A percentile compares a stretch with the other conserved stretches of the same genome.
These are phyloP conservation scores for Suhomyces kilbournensis DNA, from an alignment of 805 yeast species.

Conservation along the genomic window DNA sequence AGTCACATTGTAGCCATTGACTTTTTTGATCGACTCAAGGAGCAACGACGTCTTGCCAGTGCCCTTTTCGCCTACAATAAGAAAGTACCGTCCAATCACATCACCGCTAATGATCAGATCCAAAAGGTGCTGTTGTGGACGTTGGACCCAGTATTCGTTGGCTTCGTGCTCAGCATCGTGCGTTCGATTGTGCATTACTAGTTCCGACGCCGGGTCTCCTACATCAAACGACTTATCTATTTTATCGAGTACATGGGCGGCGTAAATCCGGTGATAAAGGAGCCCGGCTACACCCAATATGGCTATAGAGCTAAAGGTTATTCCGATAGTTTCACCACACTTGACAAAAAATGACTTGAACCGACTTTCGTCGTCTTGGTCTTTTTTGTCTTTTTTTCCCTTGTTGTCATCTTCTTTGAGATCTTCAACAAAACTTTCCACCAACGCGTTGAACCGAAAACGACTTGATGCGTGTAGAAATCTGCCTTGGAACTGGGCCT, in stretches of 20 bases:
- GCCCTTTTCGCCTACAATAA: constrained; percentile 80
- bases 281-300: constrained; percentile 71
- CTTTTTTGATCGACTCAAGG: constrained; percentile 64
- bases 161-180: constrained; percentile 20
- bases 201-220: constrained; percentile 63
- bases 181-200: constrained; percentile 51
- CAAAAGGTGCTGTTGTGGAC: constrained; percentile 63
- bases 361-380: not conserved
- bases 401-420: constrained; percentile 7
- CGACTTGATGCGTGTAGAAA: not conserved
- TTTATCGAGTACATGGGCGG: constrained; percentile 56
- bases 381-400: not conserved
- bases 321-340: constrained; percentile 64
- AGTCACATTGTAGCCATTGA: constrained; percentile 61
- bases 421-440: constrained; percentile 8
- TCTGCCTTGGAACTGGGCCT: not conserved
- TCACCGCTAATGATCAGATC: constrained; percentile 66
- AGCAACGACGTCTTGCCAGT: constrained; percentile 81
- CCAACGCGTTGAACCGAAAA: constrained; percentile 6
- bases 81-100: constrained; percentile 64
- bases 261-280: constrained; percentile 63
- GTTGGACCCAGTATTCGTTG: constrained; percentile 54
- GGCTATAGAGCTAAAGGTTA: constrained; percentile 65
- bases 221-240: constrained; percentile 64
- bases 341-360: constrained; percentile 25